Evolutionary conservation across 1,284 basidiomycete genomes (phyloP), one percentile per base, ranked within the genome.

Genomic region (Paramarasmius palmivorus): DNA sequence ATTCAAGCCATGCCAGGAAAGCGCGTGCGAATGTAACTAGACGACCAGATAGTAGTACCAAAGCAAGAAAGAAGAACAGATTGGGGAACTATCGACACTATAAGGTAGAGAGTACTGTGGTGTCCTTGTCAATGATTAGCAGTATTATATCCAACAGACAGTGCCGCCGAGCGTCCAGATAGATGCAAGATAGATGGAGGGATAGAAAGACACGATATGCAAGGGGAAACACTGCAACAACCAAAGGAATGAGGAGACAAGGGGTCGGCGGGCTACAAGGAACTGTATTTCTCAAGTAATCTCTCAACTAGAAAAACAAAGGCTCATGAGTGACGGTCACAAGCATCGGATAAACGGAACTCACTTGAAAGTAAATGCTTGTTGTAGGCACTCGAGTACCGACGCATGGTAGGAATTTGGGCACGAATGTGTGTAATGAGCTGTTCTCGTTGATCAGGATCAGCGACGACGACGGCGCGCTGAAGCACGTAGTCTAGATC

Each of bases 321-420:
- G n/a, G n/a, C 53, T 55, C 40, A n/a, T n/a, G n/a, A 57, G 39
- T 32, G 17, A 29, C 49, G 19, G 49, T 8, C n/a, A 38, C 35
- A 53, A 20, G 40, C 10, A 49, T 38, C 0, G 38, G 53, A 57
- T 25, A 52, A 38, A 49, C 39, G 37, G 48, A 17, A 74, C 89
- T 59, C 66, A 92, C 90, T 91, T 38, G 92, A 83, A 45, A 81
- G 77, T 50, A 93, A 79, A 65, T 93, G 90, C 69, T 92, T 90
- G 71, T 80, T 88, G 66, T 90, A 88, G 23, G 82, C 79, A 63
- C 81, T 84, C 22, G 86, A 84, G 61, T 84, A 85, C 60, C 82
- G 78, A 52, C 88, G 82, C 79, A 93, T 88, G 63, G 73, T 83
- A 39, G 75, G 73, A 17, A 94, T 73, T 58, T 92, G 83, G 26